Base-by-base conservation (phyloP, 768 basidiomycete genomes). In the Exsudoporus frostii region DNA sequence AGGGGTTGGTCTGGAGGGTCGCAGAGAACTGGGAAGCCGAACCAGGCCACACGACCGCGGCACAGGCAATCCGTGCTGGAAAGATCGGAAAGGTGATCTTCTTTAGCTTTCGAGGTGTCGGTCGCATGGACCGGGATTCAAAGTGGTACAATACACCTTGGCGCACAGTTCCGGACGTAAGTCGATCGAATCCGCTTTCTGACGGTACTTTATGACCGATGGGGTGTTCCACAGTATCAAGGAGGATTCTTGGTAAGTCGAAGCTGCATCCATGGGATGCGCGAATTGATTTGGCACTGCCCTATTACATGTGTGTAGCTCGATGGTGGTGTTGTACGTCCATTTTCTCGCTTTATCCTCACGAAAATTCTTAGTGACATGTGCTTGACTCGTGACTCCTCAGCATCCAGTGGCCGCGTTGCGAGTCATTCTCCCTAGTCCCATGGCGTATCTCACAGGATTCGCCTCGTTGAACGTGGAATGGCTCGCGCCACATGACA, bases 91-190 rank as follows among this genome's bases (percentile, higher is more conserved):
- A 83, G 42, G 78, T 93, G 42, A 73, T 73, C 11, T 85, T 79
- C 66, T 95, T 88, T 77, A 82, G 78, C 51, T 75, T 81, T 15
- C 70, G 76, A 6, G 73, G 75, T 3, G 72, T 82, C 25, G 77
- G 76, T 56, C 74, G 75, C 57, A 73, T 90, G 54, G 80, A 84
- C 56, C 73, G 81, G 64, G 79, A 80, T 14, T 80, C 78, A 24
- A 86, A 86, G 64, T 93, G 83, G 77, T 89, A 90, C 66, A 85
- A 88, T 47, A 92, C 90, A 0, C 80, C 84, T 34, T 94, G 92
- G 92, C 76, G 92, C 37, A 88, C 86, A 2, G 73, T 87, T 45
- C 91, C 92, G 22, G 88, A 90, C 56, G 88, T 88, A 60, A 62
- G 84, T 76, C 13, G 14, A 44, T 56, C 25, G 33, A 13, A 32